A percentile compares a stretch with the other conserved stretches of the same genome.
Conservation (phyloP, 164 flowering plant species). For the Stephania yunnanensis region DNA sequence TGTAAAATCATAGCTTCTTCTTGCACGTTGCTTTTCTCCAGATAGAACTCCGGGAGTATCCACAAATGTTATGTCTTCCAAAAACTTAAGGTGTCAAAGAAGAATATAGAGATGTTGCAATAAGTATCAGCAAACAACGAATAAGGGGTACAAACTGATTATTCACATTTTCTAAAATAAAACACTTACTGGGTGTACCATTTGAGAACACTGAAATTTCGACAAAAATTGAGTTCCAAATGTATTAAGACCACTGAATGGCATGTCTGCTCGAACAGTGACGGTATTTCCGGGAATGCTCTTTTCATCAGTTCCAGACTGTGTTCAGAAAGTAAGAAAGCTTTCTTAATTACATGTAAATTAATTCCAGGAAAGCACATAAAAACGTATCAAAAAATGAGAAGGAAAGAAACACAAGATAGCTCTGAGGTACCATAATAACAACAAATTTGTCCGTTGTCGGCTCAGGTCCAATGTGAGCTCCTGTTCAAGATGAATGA, state of each 20-base stretch:
- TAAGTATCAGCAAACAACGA: background rate
- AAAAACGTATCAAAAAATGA: too few relatives aligned
- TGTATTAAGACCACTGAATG: constrained; percentile 80
- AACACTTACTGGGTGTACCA: constrained; percentile 86
- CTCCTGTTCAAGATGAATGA: constrained; percentile 42
- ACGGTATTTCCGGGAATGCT: constrained; percentile 93
- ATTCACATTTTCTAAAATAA: constrained; percentile 3
- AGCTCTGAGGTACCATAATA: constrained; percentile 57
- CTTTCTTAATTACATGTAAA: background rate
- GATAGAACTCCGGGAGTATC: constrained; percentile 98
- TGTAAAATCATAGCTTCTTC: constrained; percentile 92
- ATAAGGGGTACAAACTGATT: background rate
- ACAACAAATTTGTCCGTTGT: constrained; percentile 96
- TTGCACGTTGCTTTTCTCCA: constrained; percentile 96
- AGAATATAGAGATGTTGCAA: background rate
- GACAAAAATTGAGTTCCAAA: constrained; percentile 95
- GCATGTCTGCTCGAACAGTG: constrained; percentile 99
- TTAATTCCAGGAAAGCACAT: background rate
- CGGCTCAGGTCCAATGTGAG: constrained; percentile 98
- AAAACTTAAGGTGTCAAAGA: constrained; percentile 43
- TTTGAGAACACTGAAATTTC: constrained; percentile 96
- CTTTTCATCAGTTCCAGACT: constrained; percentile 94
- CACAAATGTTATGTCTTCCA: constrained; percentile 89
- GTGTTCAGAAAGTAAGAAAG: constrained; percentile 4
- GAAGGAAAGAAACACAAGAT: background rate